A percentile compares a stretch with the other conserved stretches of the same genome.
Evolutionary conservation across 257 asterid genomes (phyloP).

Genomic region (Ilex aquifolium): DNA sequence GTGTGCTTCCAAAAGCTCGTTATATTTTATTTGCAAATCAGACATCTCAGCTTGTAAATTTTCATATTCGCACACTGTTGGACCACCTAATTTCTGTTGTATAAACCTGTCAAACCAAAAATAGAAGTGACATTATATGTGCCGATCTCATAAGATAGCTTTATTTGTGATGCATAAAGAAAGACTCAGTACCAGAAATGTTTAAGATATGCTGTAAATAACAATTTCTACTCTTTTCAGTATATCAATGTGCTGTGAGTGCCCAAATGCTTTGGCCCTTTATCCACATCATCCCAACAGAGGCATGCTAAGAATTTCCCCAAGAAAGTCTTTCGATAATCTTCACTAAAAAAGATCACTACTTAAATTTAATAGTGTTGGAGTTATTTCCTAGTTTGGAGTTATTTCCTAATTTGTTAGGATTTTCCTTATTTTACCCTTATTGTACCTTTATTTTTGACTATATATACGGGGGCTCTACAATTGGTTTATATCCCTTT

Average conservation of each 20-base stretch:
- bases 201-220: neutral
- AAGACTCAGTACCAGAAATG: too few relatives aligned
- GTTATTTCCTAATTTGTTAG: too few relatives aligned
- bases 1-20: conserved; percentile 59
- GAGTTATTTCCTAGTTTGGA: too few relatives aligned
- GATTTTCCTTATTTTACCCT: too few relatives aligned
- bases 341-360: neutral
- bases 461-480: too few relatives aligned
- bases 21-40: conserved; percentile 49
- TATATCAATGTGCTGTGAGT: neutral
- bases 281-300: too few relatives aligned
- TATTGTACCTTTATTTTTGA: too few relatives aligned
- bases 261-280: neutral
- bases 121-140: neutral
- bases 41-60: conserved; percentile 71
- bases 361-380: too few relatives aligned
- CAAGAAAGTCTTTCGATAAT: neutral
- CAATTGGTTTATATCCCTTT: too few relatives aligned
- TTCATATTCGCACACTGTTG: conserved; percentile 70
- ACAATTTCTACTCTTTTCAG: neutral
- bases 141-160: too few relatives aligned
- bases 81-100: conserved; percentile 92
- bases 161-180: neutral
- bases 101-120: conserved; percentile 46
- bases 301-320: too few relatives aligned